Evolutionary conservation across 176 grass and related monocot species (phyloP).

Genomic region (Chrysopogon serrulatus): DNA sequence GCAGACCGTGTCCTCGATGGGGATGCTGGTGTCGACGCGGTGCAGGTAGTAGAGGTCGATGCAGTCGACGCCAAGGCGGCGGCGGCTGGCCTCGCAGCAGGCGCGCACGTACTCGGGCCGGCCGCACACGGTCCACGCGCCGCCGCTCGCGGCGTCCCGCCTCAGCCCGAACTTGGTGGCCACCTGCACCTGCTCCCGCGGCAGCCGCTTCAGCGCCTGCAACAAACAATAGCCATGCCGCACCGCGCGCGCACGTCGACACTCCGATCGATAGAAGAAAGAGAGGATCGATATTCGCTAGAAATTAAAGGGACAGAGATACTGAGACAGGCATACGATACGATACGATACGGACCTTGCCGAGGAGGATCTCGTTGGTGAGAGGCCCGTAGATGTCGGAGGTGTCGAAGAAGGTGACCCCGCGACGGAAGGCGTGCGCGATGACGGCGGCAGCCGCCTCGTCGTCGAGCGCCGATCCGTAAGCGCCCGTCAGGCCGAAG

Average conservation of each 20-base stretch:
- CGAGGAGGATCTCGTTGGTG: constrained; percentile 47
- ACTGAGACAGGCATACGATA: too few relatives aligned
- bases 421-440: too few relatives aligned
- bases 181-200: constrained; percentile 37
- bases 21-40: constrained; percentile 14
- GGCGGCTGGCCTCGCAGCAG: constrained; percentile 31
- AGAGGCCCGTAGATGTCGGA: constrained; percentile 31
- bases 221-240: background rate
- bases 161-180: constrained; percentile 40
- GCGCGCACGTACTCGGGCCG: constrained; percentile 29
- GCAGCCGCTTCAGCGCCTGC: constrained; percentile 41
- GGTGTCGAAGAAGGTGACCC: too few relatives aligned
- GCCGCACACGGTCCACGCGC: background rate
- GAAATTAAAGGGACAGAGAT: background rate
- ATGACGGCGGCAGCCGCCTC: too few relatives aligned
- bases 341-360: constrained; percentile 27
- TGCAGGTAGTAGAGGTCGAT: constrained; percentile 48
- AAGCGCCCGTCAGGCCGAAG: constrained; percentile 22
- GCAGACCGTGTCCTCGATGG: constrained; percentile 45
- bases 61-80: constrained; percentile 11
- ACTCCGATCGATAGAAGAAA: background rate
- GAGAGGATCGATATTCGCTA: too few relatives aligned
- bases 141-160: background rate
- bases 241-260: too few relatives aligned
- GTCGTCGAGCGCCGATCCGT: constrained; percentile 5